Base-by-base conservation (phyloP, 192 early-diverging fungal species). In the Coemansia sp. region DNA sequence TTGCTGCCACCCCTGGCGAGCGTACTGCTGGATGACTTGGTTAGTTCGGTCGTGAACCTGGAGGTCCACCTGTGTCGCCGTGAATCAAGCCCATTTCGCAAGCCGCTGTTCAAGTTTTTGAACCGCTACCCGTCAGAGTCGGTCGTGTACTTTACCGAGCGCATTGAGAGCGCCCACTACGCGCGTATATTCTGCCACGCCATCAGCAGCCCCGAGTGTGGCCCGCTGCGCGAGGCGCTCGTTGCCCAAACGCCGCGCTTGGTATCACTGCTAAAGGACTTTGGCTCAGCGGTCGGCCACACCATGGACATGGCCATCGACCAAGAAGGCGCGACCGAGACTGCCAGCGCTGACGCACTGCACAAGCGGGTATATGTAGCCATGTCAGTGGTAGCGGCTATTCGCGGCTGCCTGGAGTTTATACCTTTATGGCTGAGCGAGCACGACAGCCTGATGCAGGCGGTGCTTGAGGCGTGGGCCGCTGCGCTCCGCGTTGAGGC, bases 11-110 rank as follows among this genome's bases (percentile, higher is more conserved):
- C 92, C 23, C 83, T 91, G 0, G 97, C 97, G 11, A 79, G 90
- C 75, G 78, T 95, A 15, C 95, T 97, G 51, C 78, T 99, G 78
- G 90, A 91, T 38, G 90, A 97, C 17, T 66, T 99, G 21, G 89
- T 98, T 11, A 84, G 85, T 4, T 83, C 85, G 11, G 91, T 97
- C 1, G 62, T 97, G 5, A 85, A 92, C 7, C 76, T 99, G 70
- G 97, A 99, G 60, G 54, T 77, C 6, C 79, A 87, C 34, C 57
- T 97, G 35, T 81, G 87, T 27, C 85, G 97, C 34, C 82, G 85
- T 5, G 69, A 83, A 38, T 94, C 95, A 2, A 96, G 94, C 52
- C 97, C 97, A 1, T 99, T 99, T 81, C 72, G 95, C 28, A 67
- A 81, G 19, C 91, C 93, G 17, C 75, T 99, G 39, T 85, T 92